phyloP scores from a whole-genome alignment of 2,329 filamentous ascomycete genomes.

The Penicillium sp. region DNA sequence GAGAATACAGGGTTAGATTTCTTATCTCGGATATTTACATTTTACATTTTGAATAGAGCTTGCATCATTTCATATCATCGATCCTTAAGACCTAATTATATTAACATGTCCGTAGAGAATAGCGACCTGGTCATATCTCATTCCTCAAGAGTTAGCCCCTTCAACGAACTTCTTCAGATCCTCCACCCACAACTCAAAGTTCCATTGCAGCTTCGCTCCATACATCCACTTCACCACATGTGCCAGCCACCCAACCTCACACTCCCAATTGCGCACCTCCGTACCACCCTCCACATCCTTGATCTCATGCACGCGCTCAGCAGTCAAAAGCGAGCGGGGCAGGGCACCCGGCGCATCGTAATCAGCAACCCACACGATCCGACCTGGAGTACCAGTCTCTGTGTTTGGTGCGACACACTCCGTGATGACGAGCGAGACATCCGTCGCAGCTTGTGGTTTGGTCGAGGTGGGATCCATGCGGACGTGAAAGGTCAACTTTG shows the following conservation, averaged over 20 bases:
- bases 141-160: neutral
- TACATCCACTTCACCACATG: slow-evolving; percentile 43
- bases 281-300: slow-evolving; percentile 32
- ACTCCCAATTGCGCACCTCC: slow-evolving; percentile 44
- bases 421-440: slow-evolving; percentile 29
- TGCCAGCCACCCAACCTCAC: slow-evolving; percentile 40
- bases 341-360: slow-evolving; percentile 26
- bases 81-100: neutral
- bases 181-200: slow-evolving; percentile 40
- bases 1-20: neutral
- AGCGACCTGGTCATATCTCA: too few species aligned
- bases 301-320: slow-evolving; percentile 48
- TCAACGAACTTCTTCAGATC: slow-evolving; percentile 43
- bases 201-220: slow-evolving; percentile 31
- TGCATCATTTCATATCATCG: neutral
- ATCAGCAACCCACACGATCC: slow-evolving; percentile 31
- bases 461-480: slow-evolving; percentile 37
- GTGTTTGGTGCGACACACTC: slow-evolving; percentile 29
- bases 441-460: slow-evolving; percentile 23
- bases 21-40: neutral
- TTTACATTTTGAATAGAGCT: neutral
- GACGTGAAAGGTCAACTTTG: slow-evolving; percentile 43
- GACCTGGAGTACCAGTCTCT: slow-evolving; percentile 15
- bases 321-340: slow-evolving; percentile 35
- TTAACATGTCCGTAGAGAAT: neutral